A percentile compares a stretch with the other conserved stretches of the same genome.
Conservation (phyloP, 2,329 filamentous ascomycete genomes). For the Pseudocercospora fuligena region DNA sequence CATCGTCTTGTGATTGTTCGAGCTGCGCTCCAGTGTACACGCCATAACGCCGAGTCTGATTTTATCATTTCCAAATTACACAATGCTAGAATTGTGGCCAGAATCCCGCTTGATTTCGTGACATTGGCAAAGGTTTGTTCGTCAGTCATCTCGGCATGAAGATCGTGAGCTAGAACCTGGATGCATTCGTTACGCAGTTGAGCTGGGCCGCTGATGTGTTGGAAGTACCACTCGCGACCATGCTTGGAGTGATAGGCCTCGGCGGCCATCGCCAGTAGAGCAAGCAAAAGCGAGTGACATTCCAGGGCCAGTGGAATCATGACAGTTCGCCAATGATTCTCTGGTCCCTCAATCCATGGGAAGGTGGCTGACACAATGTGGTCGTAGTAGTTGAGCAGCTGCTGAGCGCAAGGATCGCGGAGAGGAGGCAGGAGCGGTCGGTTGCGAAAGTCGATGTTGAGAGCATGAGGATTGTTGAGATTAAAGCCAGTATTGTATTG, state of each 20-base stretch:
- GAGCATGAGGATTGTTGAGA: constrained; percentile 10
- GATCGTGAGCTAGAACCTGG: constrained; percentile 6
- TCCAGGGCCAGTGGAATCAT: constrained; percentile 17
- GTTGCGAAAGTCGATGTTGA: constrained; percentile 12
- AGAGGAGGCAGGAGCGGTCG: constrained; percentile 4
- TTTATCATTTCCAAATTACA: constrained; percentile 20
- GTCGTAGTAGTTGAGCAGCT: constrained; percentile 17
- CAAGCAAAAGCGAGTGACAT: constrained; percentile 14
- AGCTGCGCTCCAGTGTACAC: constrained; percentile 19
- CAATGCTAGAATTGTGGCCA: constrained; percentile 15
- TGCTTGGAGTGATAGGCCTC: constrained; percentile 12
- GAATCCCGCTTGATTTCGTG: neutral
- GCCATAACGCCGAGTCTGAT: constrained; percentile 19
- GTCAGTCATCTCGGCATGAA: constrained; percentile 9
- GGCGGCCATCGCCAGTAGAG: constrained; percentile 16
- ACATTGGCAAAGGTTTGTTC: neutral
- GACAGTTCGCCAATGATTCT: constrained; percentile 17
- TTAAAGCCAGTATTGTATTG: constrained; percentile 5
- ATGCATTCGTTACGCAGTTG: constrained; percentile 15
- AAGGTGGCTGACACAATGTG: constrained; percentile 14
- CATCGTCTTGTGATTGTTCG: constrained; percentile 17
- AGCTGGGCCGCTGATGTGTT: constrained; percentile 2
- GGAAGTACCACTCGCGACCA: constrained; percentile 13
- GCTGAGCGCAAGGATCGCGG: constrained; percentile 12
- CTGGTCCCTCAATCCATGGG: constrained; percentile 15